Conservation (phyloP, 2,329 filamentous ascomycete species). For the Aureobasidium musti region DNA sequence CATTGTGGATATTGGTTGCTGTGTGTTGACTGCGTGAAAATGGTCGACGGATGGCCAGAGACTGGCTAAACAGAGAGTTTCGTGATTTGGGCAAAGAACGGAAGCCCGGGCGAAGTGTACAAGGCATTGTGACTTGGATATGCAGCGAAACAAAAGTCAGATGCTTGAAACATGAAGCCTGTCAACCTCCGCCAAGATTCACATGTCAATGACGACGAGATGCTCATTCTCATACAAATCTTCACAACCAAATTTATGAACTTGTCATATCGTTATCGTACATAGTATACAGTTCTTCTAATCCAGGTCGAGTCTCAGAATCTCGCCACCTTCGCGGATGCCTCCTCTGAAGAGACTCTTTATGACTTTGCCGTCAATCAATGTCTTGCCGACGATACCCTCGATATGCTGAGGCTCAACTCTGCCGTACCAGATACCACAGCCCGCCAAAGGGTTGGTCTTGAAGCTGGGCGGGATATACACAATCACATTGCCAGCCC, state of each 20-base stretch:
- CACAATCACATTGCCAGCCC: conserved; percentile 79
- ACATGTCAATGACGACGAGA: conserved; percentile 23
- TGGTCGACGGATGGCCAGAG: background rate
- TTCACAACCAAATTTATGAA: background rate
- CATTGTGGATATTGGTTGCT: conserved; percentile 8
- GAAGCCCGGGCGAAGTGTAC: background rate
- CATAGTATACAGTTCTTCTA: background rate
- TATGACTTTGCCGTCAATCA: conserved; percentile 67
- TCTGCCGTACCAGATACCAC: conserved; percentile 79
- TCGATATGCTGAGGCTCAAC: conserved; percentile 75
- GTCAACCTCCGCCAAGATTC: conserved; percentile 15
- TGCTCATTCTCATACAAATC: background rate
- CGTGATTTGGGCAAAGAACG: background rate
- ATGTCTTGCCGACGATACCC: conserved; percentile 71
- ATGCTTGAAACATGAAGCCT: background rate
- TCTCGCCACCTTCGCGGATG: conserved; percentile 47
- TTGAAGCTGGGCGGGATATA: conserved; percentile 65
- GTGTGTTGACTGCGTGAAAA: conserved; percentile 7
- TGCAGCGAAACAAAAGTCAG: background rate
- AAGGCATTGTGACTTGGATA: background rate
- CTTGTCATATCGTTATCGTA: background rate
- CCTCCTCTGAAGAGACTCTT: conserved; percentile 72
- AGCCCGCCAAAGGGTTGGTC: conserved; percentile 63
- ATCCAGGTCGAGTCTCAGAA: conserved; percentile 20
- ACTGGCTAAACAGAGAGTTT: background rate